Conservation (phyloP, 1,284 basidiomycete genomes). For the Ustilago loliicola region DNA sequence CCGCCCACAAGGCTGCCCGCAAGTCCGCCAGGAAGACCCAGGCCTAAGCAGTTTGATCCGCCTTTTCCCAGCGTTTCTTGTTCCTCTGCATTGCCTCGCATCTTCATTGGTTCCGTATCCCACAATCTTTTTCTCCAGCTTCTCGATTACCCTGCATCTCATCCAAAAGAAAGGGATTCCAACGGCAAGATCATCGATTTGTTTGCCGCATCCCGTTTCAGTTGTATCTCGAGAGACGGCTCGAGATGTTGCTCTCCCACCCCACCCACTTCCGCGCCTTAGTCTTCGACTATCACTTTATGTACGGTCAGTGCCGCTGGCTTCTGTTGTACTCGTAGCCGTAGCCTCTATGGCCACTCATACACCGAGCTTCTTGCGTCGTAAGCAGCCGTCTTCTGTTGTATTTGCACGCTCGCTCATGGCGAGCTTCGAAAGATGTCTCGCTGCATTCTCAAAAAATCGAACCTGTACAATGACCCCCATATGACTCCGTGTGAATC, state of each 20-base stretch:
- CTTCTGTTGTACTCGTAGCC: conserved; percentile 11
- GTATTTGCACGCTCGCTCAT: conserved; percentile 30
- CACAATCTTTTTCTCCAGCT: conserved; percentile 12
- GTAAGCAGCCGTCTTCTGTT: conserved; percentile 46
- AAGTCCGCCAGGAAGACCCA: conserved; percentile 56
- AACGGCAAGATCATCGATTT: conserved; percentile 18
- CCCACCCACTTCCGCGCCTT: not conserved
- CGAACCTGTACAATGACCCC: conserved; percentile 53
- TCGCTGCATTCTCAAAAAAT: conserved; percentile 30
- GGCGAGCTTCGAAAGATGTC: conserved; percentile 12
- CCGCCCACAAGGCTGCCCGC: conserved; percentile 52
- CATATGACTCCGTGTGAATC: not conserved
- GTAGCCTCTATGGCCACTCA: conserved; percentile 10
- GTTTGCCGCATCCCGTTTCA: conserved; percentile 26
- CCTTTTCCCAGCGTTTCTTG: conserved; percentile 7
- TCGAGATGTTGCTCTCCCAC: conserved; percentile 27
- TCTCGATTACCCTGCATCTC: conserved; percentile 16
- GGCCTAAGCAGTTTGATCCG: conserved; percentile 39
- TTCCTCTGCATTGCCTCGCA: conserved; percentile 32
- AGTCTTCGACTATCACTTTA: conserved; percentile 9
- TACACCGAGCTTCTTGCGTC: conserved; percentile 34
- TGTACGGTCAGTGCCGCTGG: conserved; percentile 6
- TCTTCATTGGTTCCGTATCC: conserved; percentile 24
- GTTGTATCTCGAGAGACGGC: conserved; percentile 41
- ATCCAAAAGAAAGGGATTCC: conserved; percentile 34